Evolutionary conservation across 192 early-diverging fungal genomes (phyloP).

Genomic region (Linnemannia exigua): DNA sequence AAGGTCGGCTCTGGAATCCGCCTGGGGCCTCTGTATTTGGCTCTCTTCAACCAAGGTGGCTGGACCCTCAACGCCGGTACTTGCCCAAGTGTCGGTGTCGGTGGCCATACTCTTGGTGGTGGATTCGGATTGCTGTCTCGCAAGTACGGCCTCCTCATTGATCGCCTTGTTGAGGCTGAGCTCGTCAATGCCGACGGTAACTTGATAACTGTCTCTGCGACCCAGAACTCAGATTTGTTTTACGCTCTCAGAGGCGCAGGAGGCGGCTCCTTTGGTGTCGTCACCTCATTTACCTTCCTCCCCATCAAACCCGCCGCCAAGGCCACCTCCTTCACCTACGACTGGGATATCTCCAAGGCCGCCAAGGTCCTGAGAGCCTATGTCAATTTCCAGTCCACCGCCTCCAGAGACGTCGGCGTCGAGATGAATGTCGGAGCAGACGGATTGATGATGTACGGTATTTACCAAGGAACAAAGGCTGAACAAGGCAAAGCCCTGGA

Average conservation of each 20-base stretch:
- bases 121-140: conserved; percentile 66
- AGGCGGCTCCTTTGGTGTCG: conserved; percentile 61
- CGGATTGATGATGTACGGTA: conserved; percentile 40
- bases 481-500: conserved; percentile 11
- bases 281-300: conserved; percentile 53
- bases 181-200: conserved; percentile 64
- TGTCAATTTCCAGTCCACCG: conserved; percentile 28
- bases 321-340: conserved; percentile 38
- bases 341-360: conserved; percentile 14
- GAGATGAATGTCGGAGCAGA: conserved; percentile 43
- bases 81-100: conserved; percentile 71
- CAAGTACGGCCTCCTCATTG: conserved; percentile 64
- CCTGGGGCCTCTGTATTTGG: conserved; percentile 64
- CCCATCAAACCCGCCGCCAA: conserved; percentile 8
- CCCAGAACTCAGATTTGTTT: conserved; percentile 69
- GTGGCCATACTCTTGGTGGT: conserved; percentile 68
- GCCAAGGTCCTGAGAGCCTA: conserved; percentile 20
- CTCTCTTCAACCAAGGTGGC: conserved; percentile 37
- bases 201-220: conserved; percentile 45
- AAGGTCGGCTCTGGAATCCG: conserved; percentile 64
- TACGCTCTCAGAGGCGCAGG: conserved; percentile 74
- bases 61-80: conserved; percentile 64
- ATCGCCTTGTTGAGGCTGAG: conserved; percentile 58
- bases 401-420: conserved; percentile 42
- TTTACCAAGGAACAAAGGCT: conserved; percentile 40